Base-by-base conservation (phyloP, 2,329 filamentous ascomycete species). In the Diaporthe humulicola region DNA sequence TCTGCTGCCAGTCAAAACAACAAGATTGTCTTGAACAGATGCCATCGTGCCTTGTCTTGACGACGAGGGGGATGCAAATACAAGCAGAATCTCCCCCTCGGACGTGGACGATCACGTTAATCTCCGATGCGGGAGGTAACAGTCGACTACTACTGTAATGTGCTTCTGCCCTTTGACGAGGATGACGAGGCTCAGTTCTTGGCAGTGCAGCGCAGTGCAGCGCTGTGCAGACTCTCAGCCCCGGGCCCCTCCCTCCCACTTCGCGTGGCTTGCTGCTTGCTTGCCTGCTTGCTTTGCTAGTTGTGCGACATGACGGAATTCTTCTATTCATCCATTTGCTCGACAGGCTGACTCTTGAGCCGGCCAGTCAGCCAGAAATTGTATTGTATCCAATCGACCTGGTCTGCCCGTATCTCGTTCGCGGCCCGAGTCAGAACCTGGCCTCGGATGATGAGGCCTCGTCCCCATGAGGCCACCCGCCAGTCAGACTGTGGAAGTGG, bases 111-210 rank as follows among this genome's bases (percentile, higher is more conserved):
- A 52, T 40, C 33, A 38, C 15, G 30, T 69, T 72, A 64, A 72
- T 61, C 33, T 52, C 36, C 70, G 56, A 40, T 40, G 42, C 42
- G 14, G 30, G 17, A 36, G n/a, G 42, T 45, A 48, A 57, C 25
- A 60, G 38, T 38, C 19, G 38, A 15, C 50, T 30, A 28, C 54
- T 36, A 22, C 52, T 33, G 52, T 56, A 64, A n/a, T 48, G 48
- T 73, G 38, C 28, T 67, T 48, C 36, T 54, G 19, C n/a, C 54
- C 61, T 42, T 17, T 4, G 30, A 45, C n/a, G 71, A 61, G 30
- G 71, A 70, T 75, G 74, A 75, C 74, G 74, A 75, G 74, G 74
- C 74, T 73, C 56, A 73, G 70, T 70, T 64, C 74, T 75, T 75
- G 74, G 74, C 74, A 70, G 42, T 70, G 70, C 73, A 57, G 61